phyloP scores from a whole-genome alignment of 108 stramenopile species.

The Pseudonitzschia multiseries region DNA sequence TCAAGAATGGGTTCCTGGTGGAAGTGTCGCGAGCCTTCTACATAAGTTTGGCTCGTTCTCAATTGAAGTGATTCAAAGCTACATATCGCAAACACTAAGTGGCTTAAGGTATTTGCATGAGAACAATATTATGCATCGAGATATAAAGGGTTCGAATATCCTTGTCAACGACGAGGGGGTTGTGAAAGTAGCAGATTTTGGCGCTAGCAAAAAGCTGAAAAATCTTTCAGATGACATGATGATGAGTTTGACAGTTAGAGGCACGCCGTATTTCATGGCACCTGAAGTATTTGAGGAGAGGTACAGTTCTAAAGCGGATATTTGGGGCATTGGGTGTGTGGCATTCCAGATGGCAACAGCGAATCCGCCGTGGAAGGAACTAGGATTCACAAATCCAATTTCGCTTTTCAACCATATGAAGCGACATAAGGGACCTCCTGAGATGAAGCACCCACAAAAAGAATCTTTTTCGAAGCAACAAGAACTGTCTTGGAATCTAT shows the following conservation, averaged over 20 bases:
- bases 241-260: constrained; percentile 83
- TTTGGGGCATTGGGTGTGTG: constrained; percentile 91
- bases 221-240: constrained; percentile 50
- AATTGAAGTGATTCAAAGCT: constrained; percentile 68
- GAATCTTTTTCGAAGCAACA: constrained; percentile 6
- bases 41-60: constrained; percentile 88
- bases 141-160: constrained; percentile 96
- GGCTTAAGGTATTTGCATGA: constrained; percentile 92
- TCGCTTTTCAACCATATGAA: constrained; percentile 82
- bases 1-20: constrained; percentile 98
- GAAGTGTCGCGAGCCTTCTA: constrained; percentile 77
- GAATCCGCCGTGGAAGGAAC: constrained; percentile 86
- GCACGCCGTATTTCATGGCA: constrained; percentile 94
- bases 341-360: constrained; percentile 89
- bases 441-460: constrained; percentile 30
- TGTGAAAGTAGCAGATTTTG: constrained; percentile 94
- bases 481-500: constrained; percentile 1
- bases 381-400: constrained; percentile 91
- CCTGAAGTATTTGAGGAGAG: constrained; percentile 92
- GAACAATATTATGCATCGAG: constrained; percentile 90
- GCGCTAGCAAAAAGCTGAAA: constrained; percentile 72
- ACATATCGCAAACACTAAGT: constrained; percentile 82
- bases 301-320: constrained; percentile 83
- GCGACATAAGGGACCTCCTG: constrained; percentile 51
- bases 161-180: constrained; percentile 89